Conservation (phyloP, 306 rosid species). For the Citrullus amarus region DNA sequence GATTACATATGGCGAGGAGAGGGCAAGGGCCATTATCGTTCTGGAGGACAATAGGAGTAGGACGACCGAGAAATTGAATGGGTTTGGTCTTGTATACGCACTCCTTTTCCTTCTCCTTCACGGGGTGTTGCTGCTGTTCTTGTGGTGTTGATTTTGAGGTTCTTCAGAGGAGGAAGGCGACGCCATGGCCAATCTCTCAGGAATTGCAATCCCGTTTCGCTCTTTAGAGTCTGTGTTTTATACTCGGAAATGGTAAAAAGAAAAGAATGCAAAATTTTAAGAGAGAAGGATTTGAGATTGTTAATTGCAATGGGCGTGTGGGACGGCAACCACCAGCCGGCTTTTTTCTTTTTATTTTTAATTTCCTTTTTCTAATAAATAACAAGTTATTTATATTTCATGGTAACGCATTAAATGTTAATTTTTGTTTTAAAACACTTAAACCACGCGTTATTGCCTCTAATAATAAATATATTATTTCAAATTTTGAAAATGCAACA, state of each 20-base stretch:
- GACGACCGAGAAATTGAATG: conserved; percentile 81
- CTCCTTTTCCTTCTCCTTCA: conserved; percentile 33
- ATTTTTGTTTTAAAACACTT: background rate
- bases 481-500: no score
- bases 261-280: background rate
- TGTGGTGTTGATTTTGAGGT: conserved; percentile 8
- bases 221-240: background rate
- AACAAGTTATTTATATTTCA: background rate
- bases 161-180: conserved; percentile 30
- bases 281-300: background rate
- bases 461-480: no score
- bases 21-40: conserved; percentile 99
- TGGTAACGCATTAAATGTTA: background rate
- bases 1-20: conserved; percentile 91
- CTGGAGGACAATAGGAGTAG: conserved; percentile 82
- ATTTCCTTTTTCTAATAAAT: background rate
- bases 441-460: background rate
- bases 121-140: background rate
- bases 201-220: background rate
- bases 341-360: no score
- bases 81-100: conserved; percentile 70
- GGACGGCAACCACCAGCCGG: background rate
- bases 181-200: conserved; percentile 31
- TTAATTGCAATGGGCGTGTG: background rate
- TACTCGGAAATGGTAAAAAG: background rate